Conservation (phyloP, 768 basidiomycete genomes). For the Podaxis carcinomalis region DNA sequence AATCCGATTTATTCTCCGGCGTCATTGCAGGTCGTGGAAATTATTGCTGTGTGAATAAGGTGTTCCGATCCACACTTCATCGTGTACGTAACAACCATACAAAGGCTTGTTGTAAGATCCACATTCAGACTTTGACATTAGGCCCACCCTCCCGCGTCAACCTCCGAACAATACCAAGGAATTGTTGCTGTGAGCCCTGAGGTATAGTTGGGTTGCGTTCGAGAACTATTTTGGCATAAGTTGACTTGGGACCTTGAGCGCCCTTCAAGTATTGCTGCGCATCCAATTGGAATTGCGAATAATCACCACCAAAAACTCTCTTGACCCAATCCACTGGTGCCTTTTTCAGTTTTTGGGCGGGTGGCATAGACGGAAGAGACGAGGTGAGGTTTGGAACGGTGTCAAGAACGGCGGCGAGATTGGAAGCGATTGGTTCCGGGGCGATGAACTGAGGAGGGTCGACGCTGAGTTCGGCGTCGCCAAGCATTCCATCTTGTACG, state of each 20-base stretch:
- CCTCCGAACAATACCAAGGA: neutral
- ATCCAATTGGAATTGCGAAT: constrained; percentile 3
- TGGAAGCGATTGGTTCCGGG: constrained; percentile 19
- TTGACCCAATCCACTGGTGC: neutral
- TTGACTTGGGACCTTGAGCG: neutral
- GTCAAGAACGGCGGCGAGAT: constrained; percentile 22
- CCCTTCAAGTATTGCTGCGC: constrained; percentile 6
- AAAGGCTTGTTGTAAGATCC: too few species aligned
- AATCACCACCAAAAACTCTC: constrained; percentile 4
- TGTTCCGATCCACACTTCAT: too few species aligned
- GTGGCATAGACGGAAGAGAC: constrained; percentile 13
- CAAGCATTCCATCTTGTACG: neutral
- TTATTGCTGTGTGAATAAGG: too few species aligned
- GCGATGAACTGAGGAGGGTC: constrained; percentile 20
- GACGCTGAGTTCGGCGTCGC: constrained; percentile 17
- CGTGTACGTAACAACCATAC: too few species aligned
- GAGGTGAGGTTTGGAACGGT: constrained; percentile 1
- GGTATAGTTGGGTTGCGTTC: constrained; percentile 3
- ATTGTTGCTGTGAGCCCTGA: neutral
- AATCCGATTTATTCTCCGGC: too few species aligned
- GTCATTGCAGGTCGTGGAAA: too few species aligned
- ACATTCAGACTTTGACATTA: neutral
- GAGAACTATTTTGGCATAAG: constrained; percentile 7
- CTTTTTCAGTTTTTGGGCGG: neutral
- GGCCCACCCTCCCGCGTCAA: neutral